Evolutionary conservation across 805 yeast genomes (phyloP).

Genomic region (Kuraishia piskuri): DNA sequence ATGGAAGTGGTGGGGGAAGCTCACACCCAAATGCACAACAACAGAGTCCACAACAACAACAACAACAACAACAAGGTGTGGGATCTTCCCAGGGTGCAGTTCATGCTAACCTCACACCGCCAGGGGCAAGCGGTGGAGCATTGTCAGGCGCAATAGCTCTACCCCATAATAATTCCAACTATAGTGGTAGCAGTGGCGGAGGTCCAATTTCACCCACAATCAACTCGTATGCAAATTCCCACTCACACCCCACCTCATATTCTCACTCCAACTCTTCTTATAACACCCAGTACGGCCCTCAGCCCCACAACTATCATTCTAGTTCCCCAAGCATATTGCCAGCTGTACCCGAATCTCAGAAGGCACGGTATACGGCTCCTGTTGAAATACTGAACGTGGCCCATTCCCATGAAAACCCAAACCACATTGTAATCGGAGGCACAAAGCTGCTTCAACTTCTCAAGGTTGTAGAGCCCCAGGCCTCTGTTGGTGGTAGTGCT

Average conservation of each 20-base stretch:
- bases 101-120: background rate
- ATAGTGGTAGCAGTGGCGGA: background rate
- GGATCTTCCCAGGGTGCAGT: background rate
- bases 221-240: background rate
- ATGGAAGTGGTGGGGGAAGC: conserved; percentile 28
- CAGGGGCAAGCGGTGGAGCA: background rate
- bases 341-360: background rate
- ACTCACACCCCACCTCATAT: background rate
- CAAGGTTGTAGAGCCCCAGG: conserved; percentile 22
- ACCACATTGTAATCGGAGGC: conserved; percentile 31
- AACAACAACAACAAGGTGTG: background rate
- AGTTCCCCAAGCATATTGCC: background rate
- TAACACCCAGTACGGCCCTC: background rate
- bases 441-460: conserved; percentile 31
- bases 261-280: background rate
- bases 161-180: background rate
- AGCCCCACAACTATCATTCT: too few species aligned
- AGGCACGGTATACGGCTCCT: background rate
- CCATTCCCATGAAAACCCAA: conserved; percentile 23
- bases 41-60: background rate
- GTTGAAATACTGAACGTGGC: conserved; percentile 26
- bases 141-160: background rate
- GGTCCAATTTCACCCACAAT: background rate
- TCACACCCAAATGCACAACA: conserved; percentile 4
- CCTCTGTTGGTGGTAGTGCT: conserved; percentile 16